Evolutionary conservation across 306 rosid genomes (phyloP).

Genomic region (Cucumis hystrix): DNA sequence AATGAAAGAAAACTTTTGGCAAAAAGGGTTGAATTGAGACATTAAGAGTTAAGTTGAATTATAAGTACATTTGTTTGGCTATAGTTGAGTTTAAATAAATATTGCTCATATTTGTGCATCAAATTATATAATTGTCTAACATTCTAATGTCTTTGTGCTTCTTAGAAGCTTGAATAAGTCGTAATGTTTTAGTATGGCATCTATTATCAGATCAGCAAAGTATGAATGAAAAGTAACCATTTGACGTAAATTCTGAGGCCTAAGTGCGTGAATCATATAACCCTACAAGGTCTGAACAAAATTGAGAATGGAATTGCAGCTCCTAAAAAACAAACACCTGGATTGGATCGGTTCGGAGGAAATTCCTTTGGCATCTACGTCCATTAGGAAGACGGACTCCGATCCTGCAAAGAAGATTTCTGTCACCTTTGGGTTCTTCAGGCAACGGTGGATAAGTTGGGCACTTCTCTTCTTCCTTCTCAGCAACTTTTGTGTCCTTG

Average conservation of each 20-base stretch:
- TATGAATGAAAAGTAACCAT: not conserved
- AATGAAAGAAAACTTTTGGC: not conserved
- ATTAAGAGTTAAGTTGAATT: not conserved
- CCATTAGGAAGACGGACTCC: slow-evolving; percentile 93
- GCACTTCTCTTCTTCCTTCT: slow-evolving; percentile 31
- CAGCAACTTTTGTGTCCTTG: slow-evolving; percentile 21
- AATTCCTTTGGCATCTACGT: slow-evolving; percentile 69
- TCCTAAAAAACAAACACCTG: slow-evolving; percentile 27
- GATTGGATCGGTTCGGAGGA: slow-evolving; percentile 60
- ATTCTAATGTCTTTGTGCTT: not conserved
- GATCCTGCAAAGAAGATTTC: slow-evolving; percentile 61
- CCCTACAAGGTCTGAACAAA: not conserved
- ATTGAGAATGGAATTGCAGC: not conserved
- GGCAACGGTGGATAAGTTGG: slow-evolving; percentile 63
- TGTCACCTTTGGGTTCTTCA: slow-evolving; percentile 81
- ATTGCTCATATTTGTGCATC: not conserved
- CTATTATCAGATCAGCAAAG: not conserved
- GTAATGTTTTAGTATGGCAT: not conserved
- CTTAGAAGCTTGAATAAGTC: not conserved
- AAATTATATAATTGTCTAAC: not conserved
- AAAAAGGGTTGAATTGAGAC: too few species aligned
- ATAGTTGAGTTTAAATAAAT: not conserved
- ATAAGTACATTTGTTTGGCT: not conserved
- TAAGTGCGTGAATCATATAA: too few species aligned
- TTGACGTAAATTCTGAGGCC: not conserved